Evolutionary conservation across 257 asterid species (phyloP), one percentile per base, ranked within the genome.

Genomic region (Paraleonurus japonicus): DNA sequence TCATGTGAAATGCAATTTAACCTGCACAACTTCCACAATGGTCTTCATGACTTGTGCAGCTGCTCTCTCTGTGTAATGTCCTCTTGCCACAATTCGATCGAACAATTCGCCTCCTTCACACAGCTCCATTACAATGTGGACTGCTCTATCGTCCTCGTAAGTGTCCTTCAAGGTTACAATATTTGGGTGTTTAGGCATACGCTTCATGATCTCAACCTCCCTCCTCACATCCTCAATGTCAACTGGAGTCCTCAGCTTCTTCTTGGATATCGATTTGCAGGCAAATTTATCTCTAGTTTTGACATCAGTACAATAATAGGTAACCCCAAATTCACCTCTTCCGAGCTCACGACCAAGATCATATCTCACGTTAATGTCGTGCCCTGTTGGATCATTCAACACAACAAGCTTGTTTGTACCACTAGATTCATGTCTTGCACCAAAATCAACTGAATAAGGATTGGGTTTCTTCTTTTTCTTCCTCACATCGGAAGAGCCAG

Each of bases 81-180:
- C 96, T 65, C 92, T 77, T 0, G 96, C 92, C 65, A 88, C 95
- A 55, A 88, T 88, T 45, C 95, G 75, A 28, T 88, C 95, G 17
- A 88, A 88, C 79, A 88, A 76, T 71, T 86, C 95, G 9, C 95
- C 95, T 3, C 95, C 95, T 81, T 86, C 95, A 55, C 95, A 88
- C 22, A 88, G 77, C 45, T 88, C 95, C 95, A 88, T 88, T 19
- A 86, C 90, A 75, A 89, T 89, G 39, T 89, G 92, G 2, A 89
- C 89, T 0, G 86, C 92, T 17, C 4, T 74, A 60, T 86, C 90
- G 67, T 88, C 95, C 81, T 88, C 95, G 59, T 81, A 86, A 63
- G 92, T 79, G 51, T 77, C 86, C 82, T 77, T 86, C 79, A 88
- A 79, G 74, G 70, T 83, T 58, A 88, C 95, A 20, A 88, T 73